Evolutionary conservation across 176 grass and related monocot species (phyloP), one percentile per base, ranked within the genome.

Genomic region (Olyra latifolia): DNA sequence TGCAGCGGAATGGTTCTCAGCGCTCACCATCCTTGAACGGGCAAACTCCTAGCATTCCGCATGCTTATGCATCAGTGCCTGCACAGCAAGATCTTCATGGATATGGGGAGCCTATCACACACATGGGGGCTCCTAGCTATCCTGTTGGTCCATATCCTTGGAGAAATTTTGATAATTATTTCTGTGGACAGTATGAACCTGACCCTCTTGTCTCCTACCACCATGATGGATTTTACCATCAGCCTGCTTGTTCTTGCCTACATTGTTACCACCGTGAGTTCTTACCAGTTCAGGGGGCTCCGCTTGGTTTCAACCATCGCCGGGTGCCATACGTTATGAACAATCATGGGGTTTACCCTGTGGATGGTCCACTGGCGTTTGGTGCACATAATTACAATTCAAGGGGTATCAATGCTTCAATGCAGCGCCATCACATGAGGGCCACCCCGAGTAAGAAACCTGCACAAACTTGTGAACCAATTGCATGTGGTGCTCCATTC

Each of bases 211-310:
- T 99, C 62, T 91, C 93, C 61, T 99, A 93, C 72, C 93, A 99
- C 67, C 93, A 99, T 65, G 97, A 93, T 8, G 93, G 93, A 60
- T 95, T 99, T 77, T 95, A 93, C 68, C 96, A 95, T 84, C 92
- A 91, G 64, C 92, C 96, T 62, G 84, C 92, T 41, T 95, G 96
- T 76, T 86, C 96, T 71, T 99, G 96, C 44, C 72, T 91, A 16
- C 88, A 91, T 77, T 99, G 96, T 72, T 89, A 80, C 66, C 88
- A 74, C 50, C 87, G 88, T 81, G 86, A 85, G 75, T 86, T 91
- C 76, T 63, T 86, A 71, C 82, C 90, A 56, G 83, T 86, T 63
- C 91, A 93, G 62, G 84, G 83, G 19, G 74, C 91, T 35, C 59
- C 89, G 4, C 43, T 82, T 56, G 79, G 72, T 67, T 91, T 94